Base-by-base conservation (phyloP, 225 moss, liverwort and hornwort genomes). In the Polytrichum commune region DNA sequence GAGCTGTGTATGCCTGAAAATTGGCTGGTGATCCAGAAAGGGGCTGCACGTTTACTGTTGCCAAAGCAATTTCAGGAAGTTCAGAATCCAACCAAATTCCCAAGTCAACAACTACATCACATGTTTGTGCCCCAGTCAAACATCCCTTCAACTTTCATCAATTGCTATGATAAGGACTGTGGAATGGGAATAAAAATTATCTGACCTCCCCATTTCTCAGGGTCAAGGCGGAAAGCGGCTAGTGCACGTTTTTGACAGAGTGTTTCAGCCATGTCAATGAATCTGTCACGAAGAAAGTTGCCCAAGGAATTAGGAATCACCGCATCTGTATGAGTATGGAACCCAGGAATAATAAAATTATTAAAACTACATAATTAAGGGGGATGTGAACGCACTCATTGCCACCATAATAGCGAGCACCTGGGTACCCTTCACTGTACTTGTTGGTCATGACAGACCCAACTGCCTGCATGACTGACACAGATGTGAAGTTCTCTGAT, bases 1-100 rank as follows among this genome's bases (percentile, higher is more conserved):
- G 80, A 10, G 93, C 93, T 5, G 93, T 93, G 79, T 90, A 93
- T 25, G 90, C 93, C 78, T 93, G 90, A 55, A 93, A 93, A 68
- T 93, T 93, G 54, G 93, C 26, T 26, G 93, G 93, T 38, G 93
- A 93, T 18, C 93, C 90, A 33, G 90, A 90, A 9, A 93, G 72
- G 19, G 90, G 63, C 83, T 93, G 93, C 62, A 93, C 93, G 77
- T 93, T 93, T 9, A 90, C 90, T 89, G 82, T 46, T 66, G 62
- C 33, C 26, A 64, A 65, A 19, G 4, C n/a, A 56, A 27, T 53
- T 54, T 30, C 61, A 64, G 35, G 55, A 29, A 63, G 63, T 13
- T 76, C 24, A 69, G 58, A 20, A 20, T 58, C n/a, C 22, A 58
- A 46, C 46, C 46, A 46, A 13, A 6, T 58, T 7, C 58, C 24